Evolutionary conservation across 148 eudicot species (phyloP).

Genomic region (Bassia scoparia): DNA sequence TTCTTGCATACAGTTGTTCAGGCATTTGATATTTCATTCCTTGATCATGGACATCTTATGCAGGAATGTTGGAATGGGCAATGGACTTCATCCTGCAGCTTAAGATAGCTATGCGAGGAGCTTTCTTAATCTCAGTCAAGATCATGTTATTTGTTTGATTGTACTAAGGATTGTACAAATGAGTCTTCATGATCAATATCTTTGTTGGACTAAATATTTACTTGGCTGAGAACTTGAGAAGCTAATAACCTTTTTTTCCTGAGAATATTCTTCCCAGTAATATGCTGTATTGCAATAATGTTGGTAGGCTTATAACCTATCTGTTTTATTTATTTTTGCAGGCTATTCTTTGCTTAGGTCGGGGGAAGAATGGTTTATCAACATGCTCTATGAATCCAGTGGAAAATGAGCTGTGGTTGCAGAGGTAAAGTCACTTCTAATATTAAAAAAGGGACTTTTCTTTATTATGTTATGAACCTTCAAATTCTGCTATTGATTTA

Average conservation of each 20-base stretch:
- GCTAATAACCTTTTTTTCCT: no score
- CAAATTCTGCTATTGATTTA: neutral
- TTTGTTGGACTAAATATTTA: neutral
- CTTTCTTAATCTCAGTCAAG: slow-evolving; percentile 13
- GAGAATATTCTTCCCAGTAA: no score
- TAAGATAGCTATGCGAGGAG: slow-evolving; percentile 93
- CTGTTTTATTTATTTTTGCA: slow-evolving; percentile 34
- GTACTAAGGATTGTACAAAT: no score
- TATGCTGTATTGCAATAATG: no score
- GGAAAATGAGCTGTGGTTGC: slow-evolving; percentile 98
- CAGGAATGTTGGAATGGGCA: slow-evolving; percentile 92
- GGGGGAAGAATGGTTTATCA: slow-evolving; percentile 97
- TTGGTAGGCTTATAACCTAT: no score
- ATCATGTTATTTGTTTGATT: neutral
- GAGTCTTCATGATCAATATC: neutral
- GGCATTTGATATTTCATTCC: slow-evolving; percentile 6
- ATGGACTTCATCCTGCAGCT: slow-evolving; percentile 87
- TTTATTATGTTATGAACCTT: neutral
- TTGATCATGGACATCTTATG: slow-evolving; percentile 12
- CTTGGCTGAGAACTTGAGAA: neutral
- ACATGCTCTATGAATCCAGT: slow-evolving; percentile 99
- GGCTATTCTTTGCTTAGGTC: slow-evolving; percentile 79
- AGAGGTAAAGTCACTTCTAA: slow-evolving; percentile 50
- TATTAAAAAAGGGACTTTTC: neutral
- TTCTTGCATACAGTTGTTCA: slow-evolving; percentile 6